Evolutionary conservation across 331 rosid species (phyloP).

Genomic region (Rosa hybrid): DNA sequence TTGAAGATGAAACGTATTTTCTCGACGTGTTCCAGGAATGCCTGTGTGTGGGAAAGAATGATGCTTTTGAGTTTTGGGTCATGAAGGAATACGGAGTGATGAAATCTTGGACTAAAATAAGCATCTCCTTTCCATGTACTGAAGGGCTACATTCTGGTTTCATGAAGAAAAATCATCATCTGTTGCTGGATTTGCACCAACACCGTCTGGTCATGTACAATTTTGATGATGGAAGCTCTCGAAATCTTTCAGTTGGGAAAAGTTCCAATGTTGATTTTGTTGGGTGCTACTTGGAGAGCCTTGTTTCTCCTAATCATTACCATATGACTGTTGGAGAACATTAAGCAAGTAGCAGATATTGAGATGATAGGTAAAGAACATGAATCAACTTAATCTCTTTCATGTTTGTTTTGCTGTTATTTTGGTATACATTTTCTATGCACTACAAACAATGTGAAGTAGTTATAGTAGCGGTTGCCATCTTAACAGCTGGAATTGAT

Average conservation of each 20-base stretch:
- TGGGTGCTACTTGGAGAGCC: slow-evolving; percentile 14
- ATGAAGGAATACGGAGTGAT: slow-evolving; percentile 8
- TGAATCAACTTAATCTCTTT: neutral
- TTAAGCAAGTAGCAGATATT: neutral
- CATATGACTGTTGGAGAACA: neutral
- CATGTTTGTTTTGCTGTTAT: neutral
- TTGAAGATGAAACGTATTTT: neutral
- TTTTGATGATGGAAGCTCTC: slow-evolving; percentile 1
- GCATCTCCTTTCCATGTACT: neutral
- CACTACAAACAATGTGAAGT: neutral
- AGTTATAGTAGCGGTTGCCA: neutral
- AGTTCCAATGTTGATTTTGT: neutral
- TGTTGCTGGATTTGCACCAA: neutral
- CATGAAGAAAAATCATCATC: neutral
- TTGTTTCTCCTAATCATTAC: neutral
- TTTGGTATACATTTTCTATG: neutral
- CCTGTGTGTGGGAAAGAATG: neutral
- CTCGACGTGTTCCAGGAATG: neutral
- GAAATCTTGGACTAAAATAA: slow-evolving; percentile 3
- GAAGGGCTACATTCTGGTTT: slow-evolving; percentile 1
- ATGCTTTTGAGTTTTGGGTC: slow-evolving; percentile 1
- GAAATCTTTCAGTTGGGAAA: neutral
- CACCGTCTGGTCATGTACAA: neutral
- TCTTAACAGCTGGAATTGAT: neutral
- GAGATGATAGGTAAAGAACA: neutral